Conservation (phyloP, 2,329 filamentous ascomycete species). For the Fusarium sp. region DNA sequence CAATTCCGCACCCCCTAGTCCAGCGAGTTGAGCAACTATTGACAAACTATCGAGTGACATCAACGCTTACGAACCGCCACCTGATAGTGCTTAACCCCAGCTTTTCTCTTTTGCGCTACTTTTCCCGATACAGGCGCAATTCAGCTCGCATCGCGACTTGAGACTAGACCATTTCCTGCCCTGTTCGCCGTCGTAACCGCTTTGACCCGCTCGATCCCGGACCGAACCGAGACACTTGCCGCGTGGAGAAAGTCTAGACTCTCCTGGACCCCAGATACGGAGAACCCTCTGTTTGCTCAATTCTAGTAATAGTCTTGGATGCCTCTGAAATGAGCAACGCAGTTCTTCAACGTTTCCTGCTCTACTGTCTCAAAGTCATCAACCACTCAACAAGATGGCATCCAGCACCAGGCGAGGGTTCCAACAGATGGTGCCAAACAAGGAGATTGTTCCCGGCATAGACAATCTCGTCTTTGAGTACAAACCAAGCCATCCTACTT, state of each 20-base stretch:
- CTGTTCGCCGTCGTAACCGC: not conserved
- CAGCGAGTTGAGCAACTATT: not conserved
- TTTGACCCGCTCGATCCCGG: not conserved
- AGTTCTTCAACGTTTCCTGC: not conserved
- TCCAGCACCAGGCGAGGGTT: not conserved
- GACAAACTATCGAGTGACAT: not conserved
- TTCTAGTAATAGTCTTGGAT: not conserved
- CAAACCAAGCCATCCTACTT: not conserved
- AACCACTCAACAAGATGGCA: not conserved
- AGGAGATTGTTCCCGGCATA: not conserved
- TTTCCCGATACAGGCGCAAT: not conserved
- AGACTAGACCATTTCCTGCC: not conserved
- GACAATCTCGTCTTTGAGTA: not conserved
- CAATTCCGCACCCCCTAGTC: not conserved
- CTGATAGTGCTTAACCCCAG: not conserved
- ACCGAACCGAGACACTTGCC: not conserved
- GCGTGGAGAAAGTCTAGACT: not conserved
- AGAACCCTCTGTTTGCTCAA: not conserved
- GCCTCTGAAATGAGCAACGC: not conserved
- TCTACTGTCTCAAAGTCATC: not conserved
- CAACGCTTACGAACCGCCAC: not conserved
- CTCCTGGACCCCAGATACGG: not conserved
- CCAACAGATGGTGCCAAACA: not conserved
- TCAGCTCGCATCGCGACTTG: not conserved
- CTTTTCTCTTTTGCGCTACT: not conserved